These are phyloP conservation scores for Penicillium paxilli DNA, from an alignment of 495 filamentous ascomycete genomes.

Conservation along the genomic window DNA sequence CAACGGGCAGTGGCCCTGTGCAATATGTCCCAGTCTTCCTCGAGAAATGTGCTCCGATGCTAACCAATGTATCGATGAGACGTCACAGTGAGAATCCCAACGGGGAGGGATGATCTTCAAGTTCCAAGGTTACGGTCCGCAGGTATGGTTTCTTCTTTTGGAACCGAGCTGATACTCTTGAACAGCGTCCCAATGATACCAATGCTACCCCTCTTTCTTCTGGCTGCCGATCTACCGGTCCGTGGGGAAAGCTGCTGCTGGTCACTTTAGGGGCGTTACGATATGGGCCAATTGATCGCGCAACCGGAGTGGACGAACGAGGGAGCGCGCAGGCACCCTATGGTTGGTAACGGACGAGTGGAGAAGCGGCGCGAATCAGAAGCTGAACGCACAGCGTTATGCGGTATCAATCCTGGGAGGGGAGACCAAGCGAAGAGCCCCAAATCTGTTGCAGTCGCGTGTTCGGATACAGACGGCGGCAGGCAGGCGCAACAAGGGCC, in stretches of 20 bases:
- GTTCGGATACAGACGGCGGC: slow-evolving; percentile 21
- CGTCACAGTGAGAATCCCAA: slow-evolving; percentile 21
- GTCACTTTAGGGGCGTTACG: slow-evolving; percentile 32
- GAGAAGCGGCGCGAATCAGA: slow-evolving; percentile 19
- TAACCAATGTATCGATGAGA: slow-evolving; percentile 19
- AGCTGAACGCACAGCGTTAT: slow-evolving; percentile 15
- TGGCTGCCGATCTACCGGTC: slow-evolving; percentile 36
- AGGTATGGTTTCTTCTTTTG: slow-evolving; percentile 20
- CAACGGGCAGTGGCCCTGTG: slow-evolving; percentile 38
- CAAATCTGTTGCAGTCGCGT: slow-evolving; percentile 23
- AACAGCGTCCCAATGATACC: slow-evolving; percentile 21
- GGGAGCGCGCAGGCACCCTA: slow-evolving; percentile 14
- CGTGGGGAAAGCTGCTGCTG: slow-evolving; percentile 44
- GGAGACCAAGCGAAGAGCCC: slow-evolving; percentile 23
- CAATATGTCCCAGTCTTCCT: slow-evolving; percentile 17
- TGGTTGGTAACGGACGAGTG: slow-evolving; percentile 7
- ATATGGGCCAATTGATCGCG: slow-evolving; percentile 39
- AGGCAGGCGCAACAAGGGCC: slow-evolving; percentile 11
- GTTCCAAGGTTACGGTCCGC: slow-evolving; percentile 19
- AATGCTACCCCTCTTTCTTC: slow-evolving; percentile 34
- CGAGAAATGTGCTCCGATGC: slow-evolving; percentile 12
- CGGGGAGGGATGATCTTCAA: slow-evolving; percentile 22
- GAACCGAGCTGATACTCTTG: slow-evolving; percentile 19
- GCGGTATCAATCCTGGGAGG: slow-evolving; percentile 17
- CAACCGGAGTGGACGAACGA: slow-evolving; percentile 19